These are phyloP conservation scores for Jatropha podagrica DNA, from an alignment of 441 rosid genomes.

Conservation along the genomic window DNA sequence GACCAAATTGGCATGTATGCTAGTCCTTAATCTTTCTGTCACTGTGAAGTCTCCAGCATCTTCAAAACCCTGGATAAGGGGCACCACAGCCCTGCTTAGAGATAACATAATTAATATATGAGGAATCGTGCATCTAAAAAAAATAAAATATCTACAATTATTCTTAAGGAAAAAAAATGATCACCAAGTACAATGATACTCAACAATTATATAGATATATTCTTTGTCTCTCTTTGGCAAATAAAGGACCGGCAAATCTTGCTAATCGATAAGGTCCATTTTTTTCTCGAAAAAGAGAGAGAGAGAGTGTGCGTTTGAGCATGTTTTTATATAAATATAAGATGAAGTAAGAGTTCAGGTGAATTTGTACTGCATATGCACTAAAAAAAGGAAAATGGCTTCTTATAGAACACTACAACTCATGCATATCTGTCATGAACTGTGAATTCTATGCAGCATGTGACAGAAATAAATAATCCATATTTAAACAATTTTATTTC, in stretches of 20 bases:
- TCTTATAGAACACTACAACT: background rate
- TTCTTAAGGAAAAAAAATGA: background rate
- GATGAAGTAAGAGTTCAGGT: background rate
- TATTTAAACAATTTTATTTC: background rate
- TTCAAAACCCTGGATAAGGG: slow-evolving; percentile 99
- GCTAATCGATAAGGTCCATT: background rate
- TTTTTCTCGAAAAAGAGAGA: background rate
- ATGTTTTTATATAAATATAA: background rate
- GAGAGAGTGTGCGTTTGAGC: background rate
- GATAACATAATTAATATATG: slow-evolving; percentile 46
- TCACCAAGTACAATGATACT: background rate
- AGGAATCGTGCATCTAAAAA: slow-evolving; percentile 37
- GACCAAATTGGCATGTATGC: slow-evolving; percentile 83
- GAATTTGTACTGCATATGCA: background rate
- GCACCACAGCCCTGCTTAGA: slow-evolving; percentile 98
- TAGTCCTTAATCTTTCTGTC: slow-evolving; percentile 85
- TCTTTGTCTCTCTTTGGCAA: background rate
- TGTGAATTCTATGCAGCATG: background rate
- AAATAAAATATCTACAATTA: slow-evolving; percentile 15
- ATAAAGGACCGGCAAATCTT: no score
- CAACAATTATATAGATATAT: background rate
- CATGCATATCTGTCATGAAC: background rate
- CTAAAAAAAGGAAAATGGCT: background rate
- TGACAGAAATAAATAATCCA: background rate
- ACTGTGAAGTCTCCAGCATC: slow-evolving; percentile 98